These are phyloP conservation scores for Leptoxyphium fumago DNA, from an alignment of 2,329 filamentous ascomycete genomes.

Conservation along the genomic window DNA sequence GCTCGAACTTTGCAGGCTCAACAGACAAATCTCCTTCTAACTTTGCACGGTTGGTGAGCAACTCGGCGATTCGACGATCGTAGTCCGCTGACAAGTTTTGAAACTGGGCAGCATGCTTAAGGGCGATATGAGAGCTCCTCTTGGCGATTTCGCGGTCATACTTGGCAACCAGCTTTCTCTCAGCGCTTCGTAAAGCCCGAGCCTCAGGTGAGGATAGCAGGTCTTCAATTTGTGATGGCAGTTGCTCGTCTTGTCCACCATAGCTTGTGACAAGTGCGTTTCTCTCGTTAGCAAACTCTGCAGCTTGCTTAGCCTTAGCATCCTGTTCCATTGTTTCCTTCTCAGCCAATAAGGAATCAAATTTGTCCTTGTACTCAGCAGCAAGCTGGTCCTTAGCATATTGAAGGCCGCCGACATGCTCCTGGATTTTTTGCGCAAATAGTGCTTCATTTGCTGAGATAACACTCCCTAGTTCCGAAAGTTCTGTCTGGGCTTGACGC, in stretches of 20 bases:
- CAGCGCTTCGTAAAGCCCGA: slow-evolving; percentile 15
- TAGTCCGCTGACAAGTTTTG: slow-evolving; percentile 20
- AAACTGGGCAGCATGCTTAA: slow-evolving; percentile 21
- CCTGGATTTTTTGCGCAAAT: slow-evolving; percentile 21
- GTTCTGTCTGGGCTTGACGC: slow-evolving; percentile 17
- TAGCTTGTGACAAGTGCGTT: slow-evolving; percentile 17
- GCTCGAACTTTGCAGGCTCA: slow-evolving; percentile 19
- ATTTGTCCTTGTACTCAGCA: slow-evolving; percentile 19
- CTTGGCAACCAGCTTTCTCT: slow-evolving; percentile 19
- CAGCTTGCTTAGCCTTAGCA: slow-evolving; percentile 15
- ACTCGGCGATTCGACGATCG: slow-evolving; percentile 16
- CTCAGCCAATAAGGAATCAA: slow-evolving; percentile 17
- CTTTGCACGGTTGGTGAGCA: slow-evolving; percentile 15
- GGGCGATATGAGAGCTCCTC: slow-evolving; percentile 21
- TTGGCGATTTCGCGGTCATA: slow-evolving; percentile 19
- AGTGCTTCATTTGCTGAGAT: slow-evolving; percentile 21
- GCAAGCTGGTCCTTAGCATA: slow-evolving; percentile 20
- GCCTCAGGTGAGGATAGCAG: slow-evolving; percentile 11
- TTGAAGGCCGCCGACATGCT: slow-evolving; percentile 23
- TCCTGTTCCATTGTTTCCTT: slow-evolving; percentile 17
- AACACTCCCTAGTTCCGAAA: slow-evolving; percentile 20
- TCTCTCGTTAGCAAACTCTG: slow-evolving; percentile 19
- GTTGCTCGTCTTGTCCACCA: slow-evolving; percentile 10
- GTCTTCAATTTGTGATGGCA: slow-evolving; percentile 9
- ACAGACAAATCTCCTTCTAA: slow-evolving; percentile 20